A percentile compares a stretch with the other conserved stretches of the same genome.
These are phyloP conservation scores for Nitzschia sp. DNA, from an alignment of 108 stramenopile species.

Conservation along the genomic window DNA sequence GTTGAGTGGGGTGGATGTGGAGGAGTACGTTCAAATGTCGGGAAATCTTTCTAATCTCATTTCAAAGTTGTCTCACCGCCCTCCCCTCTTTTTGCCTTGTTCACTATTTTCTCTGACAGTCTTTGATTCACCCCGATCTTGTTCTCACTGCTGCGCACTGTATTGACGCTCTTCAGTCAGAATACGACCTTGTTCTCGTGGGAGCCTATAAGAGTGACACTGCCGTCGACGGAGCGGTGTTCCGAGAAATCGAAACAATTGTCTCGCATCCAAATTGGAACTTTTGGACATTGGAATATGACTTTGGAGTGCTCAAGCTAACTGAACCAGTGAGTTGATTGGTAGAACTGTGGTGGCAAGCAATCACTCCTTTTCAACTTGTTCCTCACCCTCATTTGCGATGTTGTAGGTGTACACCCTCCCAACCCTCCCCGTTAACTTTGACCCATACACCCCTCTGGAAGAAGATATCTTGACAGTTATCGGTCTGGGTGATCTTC, in stretches of 20 bases:
- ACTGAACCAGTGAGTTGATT: slow-evolving; percentile 4
- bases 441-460: not conserved
- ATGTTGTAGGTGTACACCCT: too few relatives aligned
- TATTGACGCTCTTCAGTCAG: too few relatives aligned
- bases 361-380: too few relatives aligned
- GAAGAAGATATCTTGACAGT: slow-evolving; percentile 20
- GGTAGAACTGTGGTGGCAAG: too few relatives aligned
- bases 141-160: slow-evolving; percentile 19
- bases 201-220: not conserved
- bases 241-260: not conserved
- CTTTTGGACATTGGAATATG: slow-evolving; percentile 9
- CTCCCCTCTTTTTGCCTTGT: too few relatives aligned
- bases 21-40: not conserved
- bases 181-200: not conserved
- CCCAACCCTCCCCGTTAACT: not conserved
- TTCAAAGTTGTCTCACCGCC: too few relatives aligned
- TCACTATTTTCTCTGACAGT: too few relatives aligned
- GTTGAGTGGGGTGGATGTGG: slow-evolving; percentile 29
- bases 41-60: too few relatives aligned
- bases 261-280: slow-evolving; percentile 21
- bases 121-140: slow-evolving; percentile 25
- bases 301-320: slow-evolving; percentile 33
- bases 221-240: not conserved
- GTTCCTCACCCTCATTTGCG: too few relatives aligned
- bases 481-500: slow-evolving; percentile 26